phyloP scores from a whole-genome alignment of 257 asterid genomes.

The Petunia secreta region DNA sequence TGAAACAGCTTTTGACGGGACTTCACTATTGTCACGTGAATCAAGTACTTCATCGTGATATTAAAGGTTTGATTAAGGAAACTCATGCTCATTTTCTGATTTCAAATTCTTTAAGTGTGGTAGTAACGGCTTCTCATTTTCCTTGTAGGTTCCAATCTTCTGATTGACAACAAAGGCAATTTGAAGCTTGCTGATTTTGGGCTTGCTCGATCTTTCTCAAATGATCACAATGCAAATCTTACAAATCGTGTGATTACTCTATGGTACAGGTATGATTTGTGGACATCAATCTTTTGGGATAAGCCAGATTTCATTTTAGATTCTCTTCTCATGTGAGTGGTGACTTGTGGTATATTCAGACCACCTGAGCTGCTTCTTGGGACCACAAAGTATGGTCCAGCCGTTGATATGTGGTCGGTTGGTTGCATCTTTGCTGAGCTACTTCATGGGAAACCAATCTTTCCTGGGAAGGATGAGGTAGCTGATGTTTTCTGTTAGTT shows the following conservation, averaged over 20 bases:
- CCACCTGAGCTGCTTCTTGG: conserved; percentile 99
- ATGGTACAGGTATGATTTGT: conserved; percentile 78
- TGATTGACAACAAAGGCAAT: conserved; percentile 92
- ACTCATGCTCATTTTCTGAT: not conserved
- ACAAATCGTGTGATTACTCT: conserved; percentile 95
- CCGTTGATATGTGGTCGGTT: conserved; percentile 99
- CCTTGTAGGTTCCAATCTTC: conserved; percentile 88
- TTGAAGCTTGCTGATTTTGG: conserved; percentile 98
- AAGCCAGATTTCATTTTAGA: not conserved
- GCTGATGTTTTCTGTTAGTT: conserved; percentile 41
- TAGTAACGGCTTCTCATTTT: conserved; percentile 8
- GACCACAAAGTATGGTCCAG: conserved; percentile 95
- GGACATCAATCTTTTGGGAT: not conserved
- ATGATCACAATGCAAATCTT: conserved; percentile 78
- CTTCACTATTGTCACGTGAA: conserved; percentile 93
- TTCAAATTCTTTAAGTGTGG: not conserved
- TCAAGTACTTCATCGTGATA: conserved; percentile 98
- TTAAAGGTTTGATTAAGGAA: conserved; percentile 63
- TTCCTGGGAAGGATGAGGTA: conserved; percentile 91
- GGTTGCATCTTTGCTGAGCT: conserved; percentile 99
- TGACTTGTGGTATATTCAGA: conserved; percentile 43
- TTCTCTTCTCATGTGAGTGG: not conserved
- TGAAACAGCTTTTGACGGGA: conserved; percentile 94
- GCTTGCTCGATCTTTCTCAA: conserved; percentile 84
- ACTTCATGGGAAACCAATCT: conserved; percentile 83